Evolutionary conservation across 2,329 filamentous ascomycete species (phyloP).

Genomic region (Neoascochyta sp.): DNA sequence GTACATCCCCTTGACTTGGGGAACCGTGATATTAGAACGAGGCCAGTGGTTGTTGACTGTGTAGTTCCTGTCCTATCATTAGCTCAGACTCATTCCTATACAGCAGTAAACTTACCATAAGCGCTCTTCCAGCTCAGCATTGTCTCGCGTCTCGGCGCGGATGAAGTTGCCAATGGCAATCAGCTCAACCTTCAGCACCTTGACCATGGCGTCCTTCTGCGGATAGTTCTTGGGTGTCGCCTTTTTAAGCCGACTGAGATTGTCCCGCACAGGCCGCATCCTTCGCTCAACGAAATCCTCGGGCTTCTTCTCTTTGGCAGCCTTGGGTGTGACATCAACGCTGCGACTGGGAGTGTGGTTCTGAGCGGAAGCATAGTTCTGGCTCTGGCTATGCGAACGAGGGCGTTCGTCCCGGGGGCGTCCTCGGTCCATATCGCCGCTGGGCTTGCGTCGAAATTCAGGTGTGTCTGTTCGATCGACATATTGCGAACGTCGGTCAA

Average conservation of each 20-base stretch:
- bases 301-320: conserved; percentile 26
- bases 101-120: conserved; percentile 49
- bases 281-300: conserved; percentile 52
- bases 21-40: conserved; percentile 25
- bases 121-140: conserved; percentile 47
- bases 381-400: conserved; percentile 46
- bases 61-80: conserved; percentile 34
- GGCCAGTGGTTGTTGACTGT: conserved; percentile 41
- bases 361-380: too few relatives aligned
- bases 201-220: conserved; percentile 59
- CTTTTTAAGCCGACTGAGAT: conserved; percentile 57
- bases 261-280: conserved; percentile 58
- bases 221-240: conserved; percentile 62
- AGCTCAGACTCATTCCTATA: too few relatives aligned
- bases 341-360: conserved; percentile 27
- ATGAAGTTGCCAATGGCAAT: conserved; percentile 62
- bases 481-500: conserved; percentile 38
- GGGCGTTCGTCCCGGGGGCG: conserved; percentile 49
- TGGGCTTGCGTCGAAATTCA: conserved; percentile 43
- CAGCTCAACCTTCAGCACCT: conserved; percentile 59
- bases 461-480: conserved; percentile 41
- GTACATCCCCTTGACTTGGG: conserved; percentile 39
- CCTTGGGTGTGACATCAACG: conserved; percentile 26
- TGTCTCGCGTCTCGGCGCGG: conserved; percentile 45
- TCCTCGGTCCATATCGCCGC: conserved; percentile 48